These are phyloP conservation scores for Microsporum audouinii DNA, from an alignment of 2,329 filamentous ascomycete genomes.

Conservation along the genomic window DNA sequence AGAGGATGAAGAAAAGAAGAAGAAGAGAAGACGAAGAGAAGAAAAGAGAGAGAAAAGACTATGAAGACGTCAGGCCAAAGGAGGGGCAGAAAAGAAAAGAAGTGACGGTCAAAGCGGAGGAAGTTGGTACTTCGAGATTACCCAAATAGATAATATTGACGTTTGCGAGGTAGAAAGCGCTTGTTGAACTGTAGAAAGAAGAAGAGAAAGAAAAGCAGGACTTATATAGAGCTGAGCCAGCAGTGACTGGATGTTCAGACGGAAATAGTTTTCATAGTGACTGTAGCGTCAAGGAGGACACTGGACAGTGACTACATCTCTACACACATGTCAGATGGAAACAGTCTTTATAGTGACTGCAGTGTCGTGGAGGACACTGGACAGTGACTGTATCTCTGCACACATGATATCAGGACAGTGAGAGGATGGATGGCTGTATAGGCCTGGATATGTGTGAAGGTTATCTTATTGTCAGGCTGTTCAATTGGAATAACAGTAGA, in stretches of 20 bases:
- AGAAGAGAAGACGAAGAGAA: slow-evolving; percentile 11
- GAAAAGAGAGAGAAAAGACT: slow-evolving; percentile 4
- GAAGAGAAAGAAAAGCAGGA: slow-evolving; percentile 1
- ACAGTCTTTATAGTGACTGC: neutral
- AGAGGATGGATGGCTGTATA: neutral
- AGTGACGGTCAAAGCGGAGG: neutral
- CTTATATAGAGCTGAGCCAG: neutral
- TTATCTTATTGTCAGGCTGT: neutral
- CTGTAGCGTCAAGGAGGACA: neutral
- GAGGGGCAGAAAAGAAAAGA: neutral
- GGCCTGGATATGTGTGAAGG: neutral
- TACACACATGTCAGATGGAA: neutral
- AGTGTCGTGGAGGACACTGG: neutral
- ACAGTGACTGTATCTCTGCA: neutral
- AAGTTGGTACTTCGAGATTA: neutral
- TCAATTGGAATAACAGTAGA: neutral
- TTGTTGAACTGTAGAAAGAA: slow-evolving; percentile 6
- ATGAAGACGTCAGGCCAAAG: neutral
- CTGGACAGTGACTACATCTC: neutral
- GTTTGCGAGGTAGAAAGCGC: slow-evolving; percentile 9
- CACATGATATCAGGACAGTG: neutral
- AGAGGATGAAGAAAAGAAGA: slow-evolving; percentile 4
- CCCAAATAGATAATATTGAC: slow-evolving; percentile 15
- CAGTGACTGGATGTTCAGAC: slow-evolving; percentile 1
- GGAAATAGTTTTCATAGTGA: neutral